These are phyloP conservation scores for Skeletonema menzelii DNA, from an alignment of 108 stramenopile species.

Conservation along the genomic window DNA sequence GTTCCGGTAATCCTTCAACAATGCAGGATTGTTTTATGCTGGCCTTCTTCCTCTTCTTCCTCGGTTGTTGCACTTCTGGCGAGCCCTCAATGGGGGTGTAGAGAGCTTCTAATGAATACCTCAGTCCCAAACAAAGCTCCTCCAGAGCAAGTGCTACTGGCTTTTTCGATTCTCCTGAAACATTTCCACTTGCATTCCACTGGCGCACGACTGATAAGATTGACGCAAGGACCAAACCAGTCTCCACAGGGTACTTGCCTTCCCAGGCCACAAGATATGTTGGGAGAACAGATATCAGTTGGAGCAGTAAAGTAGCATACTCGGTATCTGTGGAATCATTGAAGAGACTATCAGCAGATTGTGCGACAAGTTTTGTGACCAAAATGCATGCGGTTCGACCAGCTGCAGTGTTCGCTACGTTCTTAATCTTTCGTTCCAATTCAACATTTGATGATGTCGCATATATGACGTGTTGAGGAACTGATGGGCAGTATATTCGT, in stretches of 20 bases:
- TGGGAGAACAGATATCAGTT: conserved; percentile 44
- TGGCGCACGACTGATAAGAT: conserved; percentile 34
- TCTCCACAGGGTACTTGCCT: conserved; percentile 28
- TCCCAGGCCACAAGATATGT: conserved; percentile 37
- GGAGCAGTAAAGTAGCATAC: conserved; percentile 20
- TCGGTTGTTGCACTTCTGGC: not conserved
- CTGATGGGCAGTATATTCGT: conserved; percentile 4
- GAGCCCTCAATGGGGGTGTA: not conserved
- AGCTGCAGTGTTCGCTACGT: conserved; percentile 24
- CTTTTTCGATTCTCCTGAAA: not conserved
- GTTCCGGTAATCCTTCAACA: conserved; percentile 57
- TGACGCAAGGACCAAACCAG: conserved; percentile 31
- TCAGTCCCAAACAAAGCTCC: conserved; percentile 28
- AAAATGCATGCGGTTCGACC: conserved; percentile 32
- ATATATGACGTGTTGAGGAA: conserved; percentile 2
- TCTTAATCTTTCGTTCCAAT: conserved; percentile 6
- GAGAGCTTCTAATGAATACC: conserved; percentile 19
- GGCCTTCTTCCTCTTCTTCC: conserved; percentile 2
- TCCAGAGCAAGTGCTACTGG: conserved; percentile 9
- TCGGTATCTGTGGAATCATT: conserved; percentile 1
- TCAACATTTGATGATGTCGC: conserved; percentile 9
- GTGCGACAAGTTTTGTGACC: conserved; percentile 26
- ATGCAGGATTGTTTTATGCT: conserved; percentile 29
- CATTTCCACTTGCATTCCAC: conserved; percentile 9
- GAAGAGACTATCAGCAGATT: conserved; percentile 6